phyloP scores from a whole-genome alignment of 2,329 filamentous ascomycete genomes.

The Ceratocystis eucalypticola region DNA sequence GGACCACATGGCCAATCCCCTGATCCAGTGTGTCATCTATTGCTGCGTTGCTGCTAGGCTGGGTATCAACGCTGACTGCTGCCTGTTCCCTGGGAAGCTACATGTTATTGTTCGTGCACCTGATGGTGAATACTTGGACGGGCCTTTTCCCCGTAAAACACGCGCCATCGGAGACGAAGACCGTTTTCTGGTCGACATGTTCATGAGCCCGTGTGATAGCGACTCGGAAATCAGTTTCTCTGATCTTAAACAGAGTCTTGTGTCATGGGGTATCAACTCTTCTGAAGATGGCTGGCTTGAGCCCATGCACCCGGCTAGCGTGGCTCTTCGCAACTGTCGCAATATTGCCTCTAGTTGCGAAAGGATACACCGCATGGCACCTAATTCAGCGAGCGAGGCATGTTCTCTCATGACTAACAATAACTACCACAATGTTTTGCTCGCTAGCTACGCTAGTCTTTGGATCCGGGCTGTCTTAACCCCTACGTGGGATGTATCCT shows the following conservation, averaged over 20 bases:
- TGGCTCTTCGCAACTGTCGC: constrained; percentile 56
- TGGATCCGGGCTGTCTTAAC: constrained; percentile 13
- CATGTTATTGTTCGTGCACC: constrained; percentile 61
- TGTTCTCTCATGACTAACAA: background rate
- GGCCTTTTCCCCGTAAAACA: constrained; percentile 18
- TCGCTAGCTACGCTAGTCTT: constrained; percentile 10
- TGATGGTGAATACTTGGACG: constrained; percentile 47
- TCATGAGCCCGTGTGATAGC: constrained; percentile 67
- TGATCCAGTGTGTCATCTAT: constrained; percentile 79
- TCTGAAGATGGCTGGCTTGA: constrained; percentile 41
- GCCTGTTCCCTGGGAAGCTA: constrained; percentile 73
- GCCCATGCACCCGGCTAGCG: constrained; percentile 49
- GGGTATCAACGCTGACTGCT: constrained; percentile 63
- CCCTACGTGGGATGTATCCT: constrained; percentile 9
- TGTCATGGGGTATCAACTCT: constrained; percentile 33
- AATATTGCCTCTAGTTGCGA: constrained; percentile 18
- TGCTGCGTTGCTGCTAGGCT: constrained; percentile 63
- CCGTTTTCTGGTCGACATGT: constrained; percentile 40
- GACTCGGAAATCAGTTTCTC: constrained; percentile 50
- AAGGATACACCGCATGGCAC: constrained; percentile 16
- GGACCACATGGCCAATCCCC: constrained; percentile 65
- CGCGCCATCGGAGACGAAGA: constrained; percentile 23
- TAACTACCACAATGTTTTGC: constrained; percentile 10
- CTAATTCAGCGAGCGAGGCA: background rate
- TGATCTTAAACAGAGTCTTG: constrained; percentile 47